Base-by-base conservation (phyloP, 129 eudicot genomes). In the Lactuca saligna region DNA sequence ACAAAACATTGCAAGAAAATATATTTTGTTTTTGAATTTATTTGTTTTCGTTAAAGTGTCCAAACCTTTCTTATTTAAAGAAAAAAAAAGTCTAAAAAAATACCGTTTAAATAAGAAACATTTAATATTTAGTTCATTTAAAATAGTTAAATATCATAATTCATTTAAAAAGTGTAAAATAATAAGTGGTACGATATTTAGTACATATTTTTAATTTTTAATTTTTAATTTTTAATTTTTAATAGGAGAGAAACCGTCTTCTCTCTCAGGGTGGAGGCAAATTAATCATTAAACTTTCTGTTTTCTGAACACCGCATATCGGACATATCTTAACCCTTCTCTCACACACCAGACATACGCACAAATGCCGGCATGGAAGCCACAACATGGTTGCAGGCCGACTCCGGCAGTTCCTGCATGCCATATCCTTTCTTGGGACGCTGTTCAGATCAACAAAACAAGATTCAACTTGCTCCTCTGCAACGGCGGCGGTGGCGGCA, bases 341-440 rank as follows among this genome's bases (percentile, higher is more conserved):
- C 4, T 76, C 80, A 61, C 80, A 76, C 29, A 69, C 75, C 31
- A 76, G 7, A 64, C 80, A 76, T 29, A 76, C 80, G 42, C 80
- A 61, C 80, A 76, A 31, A 64, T 76, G 80, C 8, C 75, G 34
- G 35, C 80, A 76, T 8, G 80, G 80, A 20, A 76, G 49, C 80
- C 80, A 76, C 75, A 76, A 2, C 75, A 76, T 76, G 3, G 58
- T 61, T 2, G 80, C 80, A 3, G 80, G 80, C 15, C 75, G 57
- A 34, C 20, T 76, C 13, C 38, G 8, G 69, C 80, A 76, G 68
- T 76, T 42, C 16, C 34, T 61, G 69, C 80, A 76, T 5, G 16
- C 44, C 70, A 68, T 34, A 8, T 76, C 70, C 59, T 10, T 61
- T 17, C 69, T 51, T 15, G 17, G 49, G 0, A 38, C 54, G 3